Evolutionary conservation across 2,329 filamentous ascomycete genomes (phyloP).

Genomic region (Sclerotinia borealis): DNA sequence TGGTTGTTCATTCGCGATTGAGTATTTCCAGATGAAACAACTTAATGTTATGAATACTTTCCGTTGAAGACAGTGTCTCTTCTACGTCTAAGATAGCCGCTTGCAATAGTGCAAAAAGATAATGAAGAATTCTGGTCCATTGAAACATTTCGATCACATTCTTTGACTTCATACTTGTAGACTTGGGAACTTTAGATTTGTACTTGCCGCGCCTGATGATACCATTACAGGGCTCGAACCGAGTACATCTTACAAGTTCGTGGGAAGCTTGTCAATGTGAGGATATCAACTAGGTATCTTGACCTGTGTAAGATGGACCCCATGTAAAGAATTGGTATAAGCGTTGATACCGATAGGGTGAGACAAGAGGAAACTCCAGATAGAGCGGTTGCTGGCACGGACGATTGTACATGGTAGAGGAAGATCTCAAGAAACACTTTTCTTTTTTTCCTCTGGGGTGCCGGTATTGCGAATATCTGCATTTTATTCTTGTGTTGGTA

Average conservation of each 20-base stretch:
- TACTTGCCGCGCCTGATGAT: background rate
- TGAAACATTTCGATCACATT: constrained; percentile 4
- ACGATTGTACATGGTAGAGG: background rate
- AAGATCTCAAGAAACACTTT: background rate
- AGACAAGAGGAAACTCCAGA: background rate
- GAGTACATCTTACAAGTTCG: background rate
- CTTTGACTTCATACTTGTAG: background rate
- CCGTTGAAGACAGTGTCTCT: background rate
- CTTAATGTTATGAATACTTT: background rate
- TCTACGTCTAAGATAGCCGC: background rate
- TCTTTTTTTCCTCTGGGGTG: background rate
- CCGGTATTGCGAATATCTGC: background rate
- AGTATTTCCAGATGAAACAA: constrained; percentile 1
- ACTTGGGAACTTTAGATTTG: background rate
- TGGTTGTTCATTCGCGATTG: background rate
- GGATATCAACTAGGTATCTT: background rate
- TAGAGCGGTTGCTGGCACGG: background rate
- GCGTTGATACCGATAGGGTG: background rate
- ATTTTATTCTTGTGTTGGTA: background rate
- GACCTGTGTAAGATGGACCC: constrained; percentile 4
- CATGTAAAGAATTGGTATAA: background rate
- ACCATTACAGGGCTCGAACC: background rate
- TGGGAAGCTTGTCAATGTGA: background rate
- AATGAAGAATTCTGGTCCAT: background rate
- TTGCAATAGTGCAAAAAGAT: background rate